Evolutionary conservation across 2,329 filamentous ascomycete species (phyloP), one percentile per base, ranked within the genome.

Genomic region (Ophiostoma novo-ulmi): DNA sequence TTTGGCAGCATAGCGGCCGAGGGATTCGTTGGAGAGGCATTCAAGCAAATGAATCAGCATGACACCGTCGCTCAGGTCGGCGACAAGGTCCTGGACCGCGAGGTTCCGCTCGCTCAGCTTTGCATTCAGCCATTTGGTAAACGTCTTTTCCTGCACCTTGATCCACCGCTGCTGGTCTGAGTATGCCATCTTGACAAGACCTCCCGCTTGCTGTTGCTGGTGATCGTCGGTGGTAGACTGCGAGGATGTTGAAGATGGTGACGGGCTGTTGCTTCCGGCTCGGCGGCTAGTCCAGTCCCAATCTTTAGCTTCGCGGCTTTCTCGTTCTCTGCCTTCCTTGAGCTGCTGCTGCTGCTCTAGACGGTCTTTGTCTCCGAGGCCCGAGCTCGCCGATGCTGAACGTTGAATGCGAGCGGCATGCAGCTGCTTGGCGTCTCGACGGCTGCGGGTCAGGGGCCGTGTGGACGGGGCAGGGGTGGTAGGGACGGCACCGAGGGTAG

Each of bases 91-190:
- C 78, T 92, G 89, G 77, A 98, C 92, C 77, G 90, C 89, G 74
- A 97, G 82, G 70, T 90, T 83, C 75, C 94, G 88, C 73, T 84
- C 86, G 79, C 91, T 90, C 77, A 99, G 84, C 82, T 99, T 99
- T 76, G 93, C 96, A 82, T 99, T 99, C 75, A 99, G 88, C 95
- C 95, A 99, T 92, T 98, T 99, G 72, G 94, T 97, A 81, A 99
- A 99, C 38, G 95, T 99, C 87, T 98, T 99, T 81, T 98, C 91
- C 84, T 98, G 94, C 81, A 97, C 93, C 78, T 85, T 88, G 76
- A 90, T 85, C 88, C 88, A 90, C 79, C 85, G 83, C 79, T 89
- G 86, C 80, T 89, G 86, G 78, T 88, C 86, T 74, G 85, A 81
- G 79, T 83, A 87, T 71, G 86, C 87, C 88, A 89, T 90, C 79